phyloP scores from a whole-genome alignment of 768 basidiomycete species.

The Kwoniella sp. region DNA sequence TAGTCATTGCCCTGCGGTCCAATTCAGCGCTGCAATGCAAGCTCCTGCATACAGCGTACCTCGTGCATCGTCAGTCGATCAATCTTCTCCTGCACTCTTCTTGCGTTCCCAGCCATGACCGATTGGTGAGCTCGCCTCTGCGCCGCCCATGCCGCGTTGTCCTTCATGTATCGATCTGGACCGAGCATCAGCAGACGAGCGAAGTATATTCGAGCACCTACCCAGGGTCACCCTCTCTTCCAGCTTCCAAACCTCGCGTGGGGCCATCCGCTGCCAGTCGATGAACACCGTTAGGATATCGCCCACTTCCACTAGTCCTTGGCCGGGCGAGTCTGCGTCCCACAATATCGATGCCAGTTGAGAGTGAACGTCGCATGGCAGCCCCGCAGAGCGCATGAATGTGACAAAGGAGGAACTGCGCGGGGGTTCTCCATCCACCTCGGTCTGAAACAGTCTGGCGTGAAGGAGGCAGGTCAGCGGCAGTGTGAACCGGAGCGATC shows the following conservation, averaged over 20 bases:
- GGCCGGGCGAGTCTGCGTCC: slow-evolving; percentile 16
- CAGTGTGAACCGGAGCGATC: neutral
- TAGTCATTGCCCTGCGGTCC: slow-evolving; percentile 20
- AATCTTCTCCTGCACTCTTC: slow-evolving; percentile 30
- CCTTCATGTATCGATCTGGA: slow-evolving; percentile 35
- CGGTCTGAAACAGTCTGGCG: slow-evolving; percentile 12
- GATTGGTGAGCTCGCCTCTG: slow-evolving; percentile 35
- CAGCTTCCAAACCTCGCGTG: slow-evolving; percentile 27
- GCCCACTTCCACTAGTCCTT: slow-evolving; percentile 17
- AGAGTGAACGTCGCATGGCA: slow-evolving; percentile 13
- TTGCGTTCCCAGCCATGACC: slow-evolving; percentile 22
- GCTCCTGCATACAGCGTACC: slow-evolving; percentile 11
- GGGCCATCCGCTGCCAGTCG: slow-evolving; percentile 15
- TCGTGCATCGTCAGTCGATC: slow-evolving; percentile 26
- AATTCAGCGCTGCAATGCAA: too few relatives aligned
- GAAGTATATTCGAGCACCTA: slow-evolving; percentile 7
- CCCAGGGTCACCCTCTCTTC: slow-evolving; percentile 37
- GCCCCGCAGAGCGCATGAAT: slow-evolving; percentile 6
- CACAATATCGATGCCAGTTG: slow-evolving; percentile 25
- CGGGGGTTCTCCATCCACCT: slow-evolving; percentile 11
- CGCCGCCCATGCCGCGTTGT: slow-evolving; percentile 22
- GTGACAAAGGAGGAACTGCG: slow-evolving; percentile 15
- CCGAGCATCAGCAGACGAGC: neutral
- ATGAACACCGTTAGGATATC: slow-evolving; percentile 34
- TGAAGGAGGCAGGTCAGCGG: neutral